Conservation (phyloP, 345 rosid species). For the Eucalyptus sideroxylon region DNA sequence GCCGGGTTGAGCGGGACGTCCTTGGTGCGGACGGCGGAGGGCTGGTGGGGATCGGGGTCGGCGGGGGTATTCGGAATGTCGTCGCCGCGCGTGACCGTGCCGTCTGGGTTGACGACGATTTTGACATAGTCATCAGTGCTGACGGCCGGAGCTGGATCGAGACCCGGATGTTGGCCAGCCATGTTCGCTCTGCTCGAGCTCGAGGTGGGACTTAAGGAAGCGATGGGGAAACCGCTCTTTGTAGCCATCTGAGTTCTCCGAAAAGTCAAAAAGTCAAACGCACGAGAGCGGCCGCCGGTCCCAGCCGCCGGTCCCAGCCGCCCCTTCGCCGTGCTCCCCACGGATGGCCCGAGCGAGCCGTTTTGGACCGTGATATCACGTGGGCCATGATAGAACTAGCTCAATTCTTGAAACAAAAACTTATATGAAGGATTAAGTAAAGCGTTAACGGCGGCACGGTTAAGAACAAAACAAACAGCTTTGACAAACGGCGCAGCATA, state of each 20-base stretch:
- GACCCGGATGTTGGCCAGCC: background rate
- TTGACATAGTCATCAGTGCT: background rate
- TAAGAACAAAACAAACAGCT: background rate
- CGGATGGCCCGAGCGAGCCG: background rate
- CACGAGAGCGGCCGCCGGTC: too few relatives aligned
- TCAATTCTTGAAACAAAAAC: background rate
- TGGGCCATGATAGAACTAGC: background rate
- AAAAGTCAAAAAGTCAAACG: too few relatives aligned
- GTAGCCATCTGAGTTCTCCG: too few relatives aligned
- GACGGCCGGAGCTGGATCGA: background rate
- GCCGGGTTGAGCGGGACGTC: background rate
- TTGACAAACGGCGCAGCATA: background rate
- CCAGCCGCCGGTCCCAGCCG: background rate
- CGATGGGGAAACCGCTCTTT: background rate
- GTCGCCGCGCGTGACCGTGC: background rate
- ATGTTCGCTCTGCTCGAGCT: background rate
- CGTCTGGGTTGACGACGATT: background rate
- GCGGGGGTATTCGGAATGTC: background rate
- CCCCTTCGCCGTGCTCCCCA: background rate
- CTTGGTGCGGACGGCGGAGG: background rate
- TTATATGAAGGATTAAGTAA: background rate
- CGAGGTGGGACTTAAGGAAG: background rate
- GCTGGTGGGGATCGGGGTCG: background rate
- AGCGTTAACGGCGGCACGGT: background rate
- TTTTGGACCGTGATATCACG: background rate